Conservation (phyloP, 1,139 yeast species). For the Debaryomyces subglobosus region DNA sequence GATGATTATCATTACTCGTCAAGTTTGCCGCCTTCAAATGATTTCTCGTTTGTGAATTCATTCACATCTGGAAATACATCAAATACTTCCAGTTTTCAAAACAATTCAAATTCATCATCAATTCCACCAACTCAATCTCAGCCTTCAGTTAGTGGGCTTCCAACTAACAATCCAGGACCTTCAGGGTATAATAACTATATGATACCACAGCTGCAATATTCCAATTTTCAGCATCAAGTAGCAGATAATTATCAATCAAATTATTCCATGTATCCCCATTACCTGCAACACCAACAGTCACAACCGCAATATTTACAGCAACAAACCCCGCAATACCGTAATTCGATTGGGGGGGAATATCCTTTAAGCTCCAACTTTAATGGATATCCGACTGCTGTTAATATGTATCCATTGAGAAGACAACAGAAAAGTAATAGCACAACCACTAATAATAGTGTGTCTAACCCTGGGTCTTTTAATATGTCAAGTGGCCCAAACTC, state of each 20-base stretch:
- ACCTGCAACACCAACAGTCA: slow-evolving; percentile 5
- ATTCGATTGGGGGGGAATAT: slow-evolving; percentile 16
- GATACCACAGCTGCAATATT: slow-evolving; percentile 6
- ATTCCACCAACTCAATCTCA: neutral
- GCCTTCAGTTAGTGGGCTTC: neutral
- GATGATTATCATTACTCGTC: slow-evolving; percentile 2
- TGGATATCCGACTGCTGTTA: slow-evolving; percentile 1
- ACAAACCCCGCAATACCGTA: slow-evolving; percentile 5
- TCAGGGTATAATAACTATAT: neutral
- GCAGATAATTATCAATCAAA: slow-evolving; percentile 1
- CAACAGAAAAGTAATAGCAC: slow-evolving; percentile 6
- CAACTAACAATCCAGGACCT: neutral
- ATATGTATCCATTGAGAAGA: slow-evolving; percentile 4
- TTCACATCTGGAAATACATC: slow-evolving; percentile 2
- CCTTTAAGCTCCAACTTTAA: slow-evolving; percentile 21
- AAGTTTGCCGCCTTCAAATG: slow-evolving; percentile 1
- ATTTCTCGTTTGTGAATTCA: slow-evolving; percentile 6
- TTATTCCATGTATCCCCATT: slow-evolving; percentile 3
- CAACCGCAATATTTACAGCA: slow-evolving; percentile 4
- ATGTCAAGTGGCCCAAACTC: neutral
- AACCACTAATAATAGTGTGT: neutral
- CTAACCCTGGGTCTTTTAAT: neutral
- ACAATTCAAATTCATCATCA: neutral
- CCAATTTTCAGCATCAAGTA: slow-evolving; percentile 4
- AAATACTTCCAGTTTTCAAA: neutral